phyloP scores from a whole-genome alignment of 106 monocot species.

The Dendrobium nobile region DNA sequence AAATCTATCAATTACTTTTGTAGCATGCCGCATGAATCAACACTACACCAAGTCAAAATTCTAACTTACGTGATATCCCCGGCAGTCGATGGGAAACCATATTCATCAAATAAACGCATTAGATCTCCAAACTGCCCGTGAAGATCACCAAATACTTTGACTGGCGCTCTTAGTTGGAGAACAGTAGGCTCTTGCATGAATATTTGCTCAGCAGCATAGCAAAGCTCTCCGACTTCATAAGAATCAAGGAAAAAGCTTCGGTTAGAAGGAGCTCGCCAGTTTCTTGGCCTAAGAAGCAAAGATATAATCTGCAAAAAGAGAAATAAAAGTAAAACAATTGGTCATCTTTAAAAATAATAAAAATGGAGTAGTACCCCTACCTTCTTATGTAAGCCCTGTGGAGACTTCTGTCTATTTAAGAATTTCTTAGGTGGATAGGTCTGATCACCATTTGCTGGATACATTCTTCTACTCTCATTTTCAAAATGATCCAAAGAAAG shows the following conservation, averaged over 20 bases:
- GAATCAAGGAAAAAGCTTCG: constrained; percentile 88
- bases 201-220: constrained; percentile 93
- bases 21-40: neutral
- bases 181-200: constrained; percentile 95
- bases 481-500: constrained; percentile 97
- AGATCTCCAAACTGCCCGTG: constrained; percentile 99
- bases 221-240: constrained; percentile 97
- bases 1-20: neutral
- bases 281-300: constrained; percentile 68
- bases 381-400: constrained; percentile 88
- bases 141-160: constrained; percentile 97
- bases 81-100: constrained; percentile 95
- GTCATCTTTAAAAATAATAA: neutral
- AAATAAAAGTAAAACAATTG: neutral
- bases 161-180: constrained; percentile 86
- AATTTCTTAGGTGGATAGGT: constrained; percentile 43
- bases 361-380: constrained; percentile 16
- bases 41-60: neutral
- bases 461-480: constrained; percentile 99
- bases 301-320: constrained; percentile 75
- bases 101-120: constrained; percentile 99
- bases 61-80: constrained; percentile 90
- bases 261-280: constrained; percentile 82
- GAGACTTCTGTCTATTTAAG: constrained; percentile 81
- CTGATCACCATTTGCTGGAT: constrained; percentile 75